These are phyloP conservation scores for Senna siamea DNA, from an alignment of 306 rosid species.

Conservation along the genomic window DNA sequence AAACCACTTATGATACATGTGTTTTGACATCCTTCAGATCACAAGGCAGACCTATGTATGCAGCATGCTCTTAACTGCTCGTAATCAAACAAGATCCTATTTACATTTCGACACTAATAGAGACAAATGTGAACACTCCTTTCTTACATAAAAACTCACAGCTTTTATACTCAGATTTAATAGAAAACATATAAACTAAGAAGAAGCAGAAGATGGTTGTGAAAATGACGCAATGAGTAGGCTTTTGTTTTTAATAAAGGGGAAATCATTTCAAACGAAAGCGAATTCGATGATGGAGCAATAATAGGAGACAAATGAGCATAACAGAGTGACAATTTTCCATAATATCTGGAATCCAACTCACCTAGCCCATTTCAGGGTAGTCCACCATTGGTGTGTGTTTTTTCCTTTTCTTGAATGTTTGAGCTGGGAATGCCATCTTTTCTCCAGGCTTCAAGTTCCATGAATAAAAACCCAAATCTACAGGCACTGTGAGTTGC, in stretches of 20 bases:
- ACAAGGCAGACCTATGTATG: conserved; percentile 35
- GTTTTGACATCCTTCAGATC: conserved; percentile 58
- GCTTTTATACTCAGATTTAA: conserved; percentile 35
- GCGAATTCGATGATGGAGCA: conserved; percentile 21
- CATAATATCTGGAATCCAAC: conserved; percentile 35
- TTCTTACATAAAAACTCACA: conserved; percentile 16
- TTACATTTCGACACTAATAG: conserved; percentile 36
- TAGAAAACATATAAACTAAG: conserved; percentile 20
- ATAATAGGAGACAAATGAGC: conserved; percentile 13
- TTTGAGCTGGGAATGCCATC: neutral
- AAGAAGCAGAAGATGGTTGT: conserved; percentile 28
- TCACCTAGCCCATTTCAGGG: conserved; percentile 52
- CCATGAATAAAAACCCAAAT: conserved; percentile 40
- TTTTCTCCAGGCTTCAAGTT: conserved; percentile 20
- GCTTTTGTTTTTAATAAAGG: conserved; percentile 10
- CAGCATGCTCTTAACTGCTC: conserved; percentile 33
- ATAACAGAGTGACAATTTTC: neutral
- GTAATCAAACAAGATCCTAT: conserved; percentile 48
- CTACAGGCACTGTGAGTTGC: conserved; percentile 13
- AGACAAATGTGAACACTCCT: conserved; percentile 13
- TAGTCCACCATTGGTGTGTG: conserved; percentile 37
- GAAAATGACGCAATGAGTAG: neutral
- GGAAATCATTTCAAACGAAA: conserved; percentile 38
- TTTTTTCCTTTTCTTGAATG: neutral
- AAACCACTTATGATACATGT: conserved; percentile 47